These are phyloP conservation scores for Coemansia sp. DNA, from an alignment of 192 early-diverging fungal genomes.

Conservation along the genomic window DNA sequence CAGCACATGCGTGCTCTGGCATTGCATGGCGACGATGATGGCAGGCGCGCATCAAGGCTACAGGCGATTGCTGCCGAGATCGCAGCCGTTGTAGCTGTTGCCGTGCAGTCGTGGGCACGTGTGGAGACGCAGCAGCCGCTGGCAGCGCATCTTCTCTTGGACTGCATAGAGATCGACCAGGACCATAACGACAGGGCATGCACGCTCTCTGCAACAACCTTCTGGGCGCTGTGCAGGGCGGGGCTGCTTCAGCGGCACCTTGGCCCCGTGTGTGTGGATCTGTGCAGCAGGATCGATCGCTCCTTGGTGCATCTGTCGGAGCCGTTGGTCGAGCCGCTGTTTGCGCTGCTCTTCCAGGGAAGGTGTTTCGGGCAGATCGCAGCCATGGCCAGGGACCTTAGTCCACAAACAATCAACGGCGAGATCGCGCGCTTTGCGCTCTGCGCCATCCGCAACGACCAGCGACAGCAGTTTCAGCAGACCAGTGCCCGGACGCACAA, in stretches of 20 bases:
- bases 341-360: slow-evolving; percentile 1
- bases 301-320: neutral
- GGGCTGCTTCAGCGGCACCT: neutral
- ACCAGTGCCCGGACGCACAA: too few relatives aligned
- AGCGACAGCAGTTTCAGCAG: neutral
- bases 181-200: neutral
- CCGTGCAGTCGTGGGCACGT: neutral
- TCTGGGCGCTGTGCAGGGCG: neutral
- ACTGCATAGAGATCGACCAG: neutral
- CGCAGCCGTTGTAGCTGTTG: neutral
- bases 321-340: neutral
- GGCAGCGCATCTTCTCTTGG: neutral
- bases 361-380: slow-evolving; percentile 6
- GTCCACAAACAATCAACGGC: neutral
- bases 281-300: neutral
- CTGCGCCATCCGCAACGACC: slow-evolving; percentile 21
- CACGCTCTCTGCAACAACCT: neutral
- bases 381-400: neutral
- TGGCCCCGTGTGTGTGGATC: neutral
- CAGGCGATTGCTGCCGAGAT: slow-evolving; percentile 2
- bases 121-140: neutral
- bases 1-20: neutral
- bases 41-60: neutral
- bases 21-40: too few relatives aligned
- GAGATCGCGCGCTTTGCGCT: slow-evolving; percentile 11